These are phyloP conservation scores for Diutina sp. DNA, from an alignment of 1,139 yeast species.

Conservation along the genomic window DNA sequence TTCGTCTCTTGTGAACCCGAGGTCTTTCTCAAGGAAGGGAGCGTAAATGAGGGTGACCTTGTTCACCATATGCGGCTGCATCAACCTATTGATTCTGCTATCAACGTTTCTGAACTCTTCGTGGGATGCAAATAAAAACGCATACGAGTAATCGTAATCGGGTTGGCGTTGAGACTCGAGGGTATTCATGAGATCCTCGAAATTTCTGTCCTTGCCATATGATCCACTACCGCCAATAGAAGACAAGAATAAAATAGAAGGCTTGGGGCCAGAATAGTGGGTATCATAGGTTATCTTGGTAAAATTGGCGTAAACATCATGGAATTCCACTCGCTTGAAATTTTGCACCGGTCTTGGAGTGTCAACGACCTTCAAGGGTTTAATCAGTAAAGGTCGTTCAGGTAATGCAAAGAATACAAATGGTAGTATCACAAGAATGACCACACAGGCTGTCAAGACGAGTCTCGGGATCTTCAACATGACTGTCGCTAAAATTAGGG, in stretches of 20 bases:
- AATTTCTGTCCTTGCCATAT: neutral
- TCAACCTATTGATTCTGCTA: neutral
- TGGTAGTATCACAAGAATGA: neutral
- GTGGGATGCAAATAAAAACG: neutral
- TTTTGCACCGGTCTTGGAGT: neutral
- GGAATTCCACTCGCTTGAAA: neutral
- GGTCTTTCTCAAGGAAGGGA: neutral
- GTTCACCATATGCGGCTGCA: neutral
- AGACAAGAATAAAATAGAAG: neutral
- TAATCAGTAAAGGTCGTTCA: neutral
- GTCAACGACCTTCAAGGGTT: neutral
- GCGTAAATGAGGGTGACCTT: slow-evolving; percentile 1
- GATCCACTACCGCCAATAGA: neutral
- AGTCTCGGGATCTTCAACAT: neutral
- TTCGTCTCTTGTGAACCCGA: neutral
- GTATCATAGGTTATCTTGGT: neutral
- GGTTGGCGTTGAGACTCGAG: neutral
- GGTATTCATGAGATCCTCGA: neutral
- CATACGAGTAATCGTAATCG: neutral
- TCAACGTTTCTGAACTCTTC: neutral
- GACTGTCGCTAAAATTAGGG: neutral
- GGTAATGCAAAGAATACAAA: neutral
- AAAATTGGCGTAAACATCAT: neutral
- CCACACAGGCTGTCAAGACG: neutral
- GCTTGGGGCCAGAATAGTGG: neutral